These are phyloP conservation scores for Echium plantagineum DNA, from an alignment of 257 asterid genomes.

Conservation along the genomic window DNA sequence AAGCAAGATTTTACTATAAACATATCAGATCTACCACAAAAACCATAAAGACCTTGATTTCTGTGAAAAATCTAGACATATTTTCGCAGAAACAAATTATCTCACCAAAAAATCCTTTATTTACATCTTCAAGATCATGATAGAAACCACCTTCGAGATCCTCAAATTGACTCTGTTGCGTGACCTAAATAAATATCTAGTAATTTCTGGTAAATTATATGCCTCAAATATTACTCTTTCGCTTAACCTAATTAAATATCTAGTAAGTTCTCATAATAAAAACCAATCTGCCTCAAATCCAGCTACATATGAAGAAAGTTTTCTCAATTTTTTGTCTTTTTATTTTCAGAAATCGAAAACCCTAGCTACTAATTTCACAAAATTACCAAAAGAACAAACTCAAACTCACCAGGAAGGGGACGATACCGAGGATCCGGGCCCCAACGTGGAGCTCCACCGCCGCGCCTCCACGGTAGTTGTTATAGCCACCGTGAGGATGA, in stretches of 20 bases:
- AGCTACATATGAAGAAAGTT: neutral
- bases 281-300: neutral
- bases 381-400: neutral
- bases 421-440: constrained; percentile 60
- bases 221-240: too few relatives aligned
- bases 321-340: too few relatives aligned
- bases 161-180: neutral
- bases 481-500: constrained; percentile 5
- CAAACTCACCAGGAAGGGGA: constrained; percentile 60
- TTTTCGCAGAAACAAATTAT: too few relatives aligned
- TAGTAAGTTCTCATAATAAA: neutral
- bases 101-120: too few relatives aligned
- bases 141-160: neutral
- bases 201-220: neutral
- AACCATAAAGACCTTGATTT: constrained; percentile 6
- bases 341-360: neutral
- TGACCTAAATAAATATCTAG: too few relatives aligned
- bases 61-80: neutral
- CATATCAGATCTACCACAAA: constrained; percentile 41
- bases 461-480: constrained; percentile 37
- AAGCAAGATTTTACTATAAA: constrained; percentile 2
- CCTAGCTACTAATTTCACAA: neutral
- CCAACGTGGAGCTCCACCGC: constrained; percentile 45
- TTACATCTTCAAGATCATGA: too few relatives aligned
- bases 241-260: neutral